Conservation (phyloP, 768 basidiomycete species). For the Naganishia antarctica region DNA sequence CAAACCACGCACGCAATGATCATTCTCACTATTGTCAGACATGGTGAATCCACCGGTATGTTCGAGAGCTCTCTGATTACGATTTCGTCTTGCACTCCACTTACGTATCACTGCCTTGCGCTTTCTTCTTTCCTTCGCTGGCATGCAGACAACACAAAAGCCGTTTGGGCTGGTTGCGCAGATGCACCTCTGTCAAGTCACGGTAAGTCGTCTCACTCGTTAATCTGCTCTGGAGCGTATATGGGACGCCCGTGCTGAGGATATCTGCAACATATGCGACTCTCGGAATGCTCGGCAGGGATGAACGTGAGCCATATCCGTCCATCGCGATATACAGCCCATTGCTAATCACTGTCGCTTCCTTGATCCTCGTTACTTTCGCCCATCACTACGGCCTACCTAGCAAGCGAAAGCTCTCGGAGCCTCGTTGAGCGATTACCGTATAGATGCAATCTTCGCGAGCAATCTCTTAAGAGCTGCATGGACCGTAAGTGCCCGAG, state of each 20-base stretch:
- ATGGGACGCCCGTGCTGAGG: too few relatives aligned
- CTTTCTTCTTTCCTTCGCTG: neutral
- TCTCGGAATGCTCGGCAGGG: conserved; percentile 28
- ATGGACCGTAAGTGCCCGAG: conserved; percentile 47
- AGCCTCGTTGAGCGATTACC: conserved; percentile 34
- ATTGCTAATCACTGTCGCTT: too few relatives aligned
- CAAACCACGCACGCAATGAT: conserved; percentile 21
- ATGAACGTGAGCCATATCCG: conserved; percentile 39
- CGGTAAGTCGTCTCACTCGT: conserved; percentile 35
- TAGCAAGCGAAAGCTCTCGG: conserved; percentile 51
- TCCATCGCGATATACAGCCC: neutral
- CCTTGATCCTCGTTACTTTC: too few relatives aligned
- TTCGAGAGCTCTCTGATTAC: neutral
- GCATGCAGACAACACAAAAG: conserved; percentile 41
- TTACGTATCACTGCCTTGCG: neutral
- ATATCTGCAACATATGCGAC: too few relatives aligned
- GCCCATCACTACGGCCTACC: too few relatives aligned
- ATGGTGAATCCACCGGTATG: conserved; percentile 48
- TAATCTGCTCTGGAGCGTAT: neutral
- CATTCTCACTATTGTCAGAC: conserved; percentile 35
- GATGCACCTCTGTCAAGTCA: conserved; percentile 49
- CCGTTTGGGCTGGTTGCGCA: conserved; percentile 48
- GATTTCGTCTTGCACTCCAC: neutral
- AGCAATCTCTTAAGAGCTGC: conserved; percentile 50
- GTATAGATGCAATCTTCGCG: conserved; percentile 47